Evolutionary conservation across 495 filamentous ascomycete genomes (phyloP).

Genomic region (Penicillium subrubescens): DNA sequence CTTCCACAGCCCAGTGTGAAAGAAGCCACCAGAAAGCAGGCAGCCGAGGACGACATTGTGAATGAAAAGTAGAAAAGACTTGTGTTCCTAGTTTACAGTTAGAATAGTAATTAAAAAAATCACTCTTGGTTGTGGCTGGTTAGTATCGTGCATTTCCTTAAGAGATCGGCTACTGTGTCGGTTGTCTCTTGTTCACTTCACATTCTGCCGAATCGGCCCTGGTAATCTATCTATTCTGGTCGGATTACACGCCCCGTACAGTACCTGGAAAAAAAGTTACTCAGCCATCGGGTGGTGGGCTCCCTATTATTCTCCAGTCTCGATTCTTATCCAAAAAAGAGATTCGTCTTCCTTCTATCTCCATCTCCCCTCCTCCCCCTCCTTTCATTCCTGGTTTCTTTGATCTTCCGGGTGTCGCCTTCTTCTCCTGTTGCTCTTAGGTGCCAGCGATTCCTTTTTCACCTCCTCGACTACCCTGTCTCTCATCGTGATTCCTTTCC

Average conservation of each 20-base stretch:
- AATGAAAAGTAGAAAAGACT: constrained; percentile 12
- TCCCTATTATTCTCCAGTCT: constrained; percentile 13
- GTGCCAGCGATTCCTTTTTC: constrained; percentile 9
- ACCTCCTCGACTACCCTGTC: constrained; percentile 5
- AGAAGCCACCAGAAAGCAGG: constrained; percentile 28
- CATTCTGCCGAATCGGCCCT: not conserved
- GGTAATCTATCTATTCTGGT: constrained; percentile 30
- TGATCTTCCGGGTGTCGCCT: constrained; percentile 1
- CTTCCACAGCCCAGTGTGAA: constrained; percentile 6
- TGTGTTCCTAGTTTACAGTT: not conserved
- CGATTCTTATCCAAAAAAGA: constrained; percentile 25
- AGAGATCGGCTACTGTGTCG: not conserved
- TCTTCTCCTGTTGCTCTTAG: constrained; percentile 12
- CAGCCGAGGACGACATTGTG: not conserved
- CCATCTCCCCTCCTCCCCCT: constrained; percentile 15
- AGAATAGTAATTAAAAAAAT: not conserved
- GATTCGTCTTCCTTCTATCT: constrained; percentile 19
- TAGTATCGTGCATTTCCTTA: not conserved
- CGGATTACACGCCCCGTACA: constrained; percentile 15
- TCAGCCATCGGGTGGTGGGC: constrained; percentile 23
- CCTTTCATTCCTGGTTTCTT: constrained; percentile 9
- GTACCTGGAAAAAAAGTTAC: constrained; percentile 36
- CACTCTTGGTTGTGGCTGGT: not conserved
- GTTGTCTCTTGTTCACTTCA: not conserved
- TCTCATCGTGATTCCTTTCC: constrained; percentile 11